These are phyloP conservation scores for Arthrocladium fulminans DNA, from an alignment of 2,329 filamentous ascomycete species.

Conservation along the genomic window DNA sequence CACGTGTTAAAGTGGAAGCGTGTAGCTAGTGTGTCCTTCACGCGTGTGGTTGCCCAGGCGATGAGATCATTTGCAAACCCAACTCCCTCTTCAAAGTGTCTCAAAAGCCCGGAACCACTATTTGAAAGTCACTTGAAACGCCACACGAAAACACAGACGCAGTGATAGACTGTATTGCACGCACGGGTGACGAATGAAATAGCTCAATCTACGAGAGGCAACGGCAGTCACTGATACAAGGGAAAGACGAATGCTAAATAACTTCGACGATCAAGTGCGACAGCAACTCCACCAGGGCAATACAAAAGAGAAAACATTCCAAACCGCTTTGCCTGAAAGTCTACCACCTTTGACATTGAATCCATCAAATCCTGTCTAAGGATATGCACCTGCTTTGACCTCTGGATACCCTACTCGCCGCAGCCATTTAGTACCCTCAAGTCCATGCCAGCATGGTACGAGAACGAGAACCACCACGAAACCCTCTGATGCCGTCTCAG, in stretches of 20 bases:
- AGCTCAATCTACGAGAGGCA: conserved; percentile 1
- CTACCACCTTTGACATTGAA: neutral
- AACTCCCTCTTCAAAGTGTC: no score
- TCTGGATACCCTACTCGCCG: no score
- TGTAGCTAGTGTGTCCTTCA: neutral
- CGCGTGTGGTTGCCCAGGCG: conserved; percentile 2
- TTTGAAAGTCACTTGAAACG: no score
- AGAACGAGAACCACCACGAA: conserved; percentile 40
- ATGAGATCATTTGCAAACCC: neutral
- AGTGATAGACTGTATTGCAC: no score
- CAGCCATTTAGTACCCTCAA: neutral
- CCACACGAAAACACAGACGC: no score
- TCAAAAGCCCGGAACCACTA: no score
- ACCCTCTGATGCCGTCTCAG: conserved; percentile 29
- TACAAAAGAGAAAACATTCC: neutral
- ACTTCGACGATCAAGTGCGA: conserved; percentile 1
- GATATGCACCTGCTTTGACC: neutral
- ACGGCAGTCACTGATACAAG: neutral
- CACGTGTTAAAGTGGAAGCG: no score
- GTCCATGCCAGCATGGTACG: conserved; percentile 40
- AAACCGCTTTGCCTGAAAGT: no score
- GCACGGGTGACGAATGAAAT: neutral
- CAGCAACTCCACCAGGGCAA: conserved; percentile 1
- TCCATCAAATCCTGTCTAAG: neutral
- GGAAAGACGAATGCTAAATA: conserved; percentile 7